Base-by-base conservation (phyloP, 805 yeast species). In the Debaryomyces tyrocola region DNA sequence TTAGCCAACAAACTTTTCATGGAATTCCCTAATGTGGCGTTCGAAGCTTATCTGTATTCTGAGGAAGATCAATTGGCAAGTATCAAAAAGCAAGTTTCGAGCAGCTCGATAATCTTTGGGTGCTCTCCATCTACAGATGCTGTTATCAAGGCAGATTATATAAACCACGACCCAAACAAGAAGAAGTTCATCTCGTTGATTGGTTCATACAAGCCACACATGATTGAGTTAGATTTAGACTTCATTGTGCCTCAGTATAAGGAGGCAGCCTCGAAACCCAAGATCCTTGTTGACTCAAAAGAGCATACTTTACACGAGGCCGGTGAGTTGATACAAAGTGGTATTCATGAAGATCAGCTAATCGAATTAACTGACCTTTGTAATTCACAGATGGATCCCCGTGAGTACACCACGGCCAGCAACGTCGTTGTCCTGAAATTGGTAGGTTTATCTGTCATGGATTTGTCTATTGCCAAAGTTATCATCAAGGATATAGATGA, bases 201-300 rank as follows among this genome's bases (percentile, higher is more conserved):
- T 55, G 90, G 90, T 1, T 79, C 85, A 15, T 84, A 83, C 59
- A 81, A 82, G 58, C 87, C 87, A 11, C 75, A 77, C 49, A 83
- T 84, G 89, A 70, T 70, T 34, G 90, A 84, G 61, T 74, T 82
- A 43, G 86, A 82, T 49, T 64, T 63, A 20, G 62, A 65, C 2
- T 63, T 77, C 34, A 64, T 80, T 9, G 54, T 58, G 3, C 45
- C 54, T 20, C 59, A 54, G 17, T 54, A 73, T 47, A 60, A 75
- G 14, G 65, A 64, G 5, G 73, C 74, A 2, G 69, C 72, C 45
- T 7, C 38, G 11, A 20, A 20, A 18, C 24, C 24, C 24, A 35
- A 35, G 20, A 73, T 84, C 27, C 62, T 84, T 5, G 86, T 83
- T 3, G 90, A 84, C 54, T 82, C 88, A 0, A 67, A 66, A 37